phyloP scores from a whole-genome alignment of 176 grass and related monocot genomes.

The Neostapfia colusana region DNA sequence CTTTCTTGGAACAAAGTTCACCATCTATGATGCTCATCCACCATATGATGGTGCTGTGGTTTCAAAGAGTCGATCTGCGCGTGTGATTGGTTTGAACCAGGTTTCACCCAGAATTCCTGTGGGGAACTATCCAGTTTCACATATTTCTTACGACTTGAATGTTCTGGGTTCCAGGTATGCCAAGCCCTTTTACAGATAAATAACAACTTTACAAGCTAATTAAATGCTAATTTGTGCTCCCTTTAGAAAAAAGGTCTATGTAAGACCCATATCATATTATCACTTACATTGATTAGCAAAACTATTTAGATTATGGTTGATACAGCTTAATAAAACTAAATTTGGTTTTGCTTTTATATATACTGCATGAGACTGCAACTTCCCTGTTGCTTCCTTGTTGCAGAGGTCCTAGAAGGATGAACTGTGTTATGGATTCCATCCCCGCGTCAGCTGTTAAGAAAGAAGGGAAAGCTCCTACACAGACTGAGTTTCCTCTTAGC shows the following conservation, averaged over 20 bases:
- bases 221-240: background rate
- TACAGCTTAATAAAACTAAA: background rate
- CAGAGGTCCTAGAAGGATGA: slow-evolving; percentile 99
- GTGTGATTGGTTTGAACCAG: slow-evolving; percentile 71
- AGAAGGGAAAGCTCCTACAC: slow-evolving; percentile 76
- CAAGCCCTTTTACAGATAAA: background rate
- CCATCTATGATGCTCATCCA: slow-evolving; percentile 90
- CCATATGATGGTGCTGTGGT: slow-evolving; percentile 74
- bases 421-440: slow-evolving; percentile 95
- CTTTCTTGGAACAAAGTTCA: slow-evolving; percentile 97
- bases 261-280: background rate
- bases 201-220: background rate
- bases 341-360: background rate
- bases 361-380: background rate
- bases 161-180: slow-evolving; percentile 88
- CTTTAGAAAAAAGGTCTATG: background rate
- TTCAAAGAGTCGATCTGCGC: slow-evolving; percentile 66
- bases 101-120: slow-evolving; percentile 75
- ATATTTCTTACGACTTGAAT: slow-evolving; percentile 90
- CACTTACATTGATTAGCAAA: background rate
- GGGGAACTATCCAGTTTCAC: slow-evolving; percentile 87
- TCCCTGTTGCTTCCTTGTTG: slow-evolving; percentile 22
- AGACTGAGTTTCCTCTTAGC: slow-evolving; percentile 69
- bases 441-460: slow-evolving; percentile 69
- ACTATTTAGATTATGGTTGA: slow-evolving; percentile 18